Percentiles rank a stretch among this genome's conserved stretches.
Evolutionary conservation across 352 stramenopile species (phyloP).

Genomic region (Pythium biforme): DNA sequence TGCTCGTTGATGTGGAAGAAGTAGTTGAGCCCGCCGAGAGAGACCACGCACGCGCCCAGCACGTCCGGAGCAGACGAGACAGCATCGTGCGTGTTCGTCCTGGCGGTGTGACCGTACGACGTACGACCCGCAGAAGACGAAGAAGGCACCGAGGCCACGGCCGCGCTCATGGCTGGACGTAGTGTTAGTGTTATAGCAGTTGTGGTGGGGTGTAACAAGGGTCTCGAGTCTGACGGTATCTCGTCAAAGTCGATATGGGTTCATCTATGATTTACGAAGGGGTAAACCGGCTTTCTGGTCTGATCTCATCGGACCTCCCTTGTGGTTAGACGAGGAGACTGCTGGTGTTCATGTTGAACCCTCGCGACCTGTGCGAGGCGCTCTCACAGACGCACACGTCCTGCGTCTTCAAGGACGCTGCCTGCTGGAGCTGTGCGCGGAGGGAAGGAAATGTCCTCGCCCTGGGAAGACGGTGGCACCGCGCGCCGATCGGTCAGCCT

Average conservation of each 20-base stretch:
- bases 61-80: conserved; percentile 28
- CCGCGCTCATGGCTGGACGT: conserved; percentile 5
- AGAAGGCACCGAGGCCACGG: not conserved
- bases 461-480: not conserved
- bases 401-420: not conserved
- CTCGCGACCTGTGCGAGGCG: not conserved
- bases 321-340: too few species aligned
- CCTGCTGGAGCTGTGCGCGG: too few species aligned
- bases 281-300: conserved; percentile 3
- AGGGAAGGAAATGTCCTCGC: not conserved
- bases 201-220: too few species aligned
- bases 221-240: not conserved
- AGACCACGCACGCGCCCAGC: conserved; percentile 54
- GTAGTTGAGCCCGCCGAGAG: conserved; percentile 63
- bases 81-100: too few species aligned
- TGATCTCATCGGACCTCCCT: conserved; percentile 1
- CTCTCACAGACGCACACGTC: not conserved
- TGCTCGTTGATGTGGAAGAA: conserved; percentile 50
- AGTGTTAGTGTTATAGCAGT: not conserved
- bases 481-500: too few species aligned
- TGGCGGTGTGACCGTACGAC: too few species aligned
- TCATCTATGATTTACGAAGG: not conserved
- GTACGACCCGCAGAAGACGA: too few species aligned
- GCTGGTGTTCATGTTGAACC: not conserved
- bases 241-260: conserved; percentile 23